A percentile compares a stretch with the other conserved stretches of the same genome.
These are phyloP conservation scores for Geum urbanum DNA, from an alignment of 306 rosid species.

Conservation along the genomic window DNA sequence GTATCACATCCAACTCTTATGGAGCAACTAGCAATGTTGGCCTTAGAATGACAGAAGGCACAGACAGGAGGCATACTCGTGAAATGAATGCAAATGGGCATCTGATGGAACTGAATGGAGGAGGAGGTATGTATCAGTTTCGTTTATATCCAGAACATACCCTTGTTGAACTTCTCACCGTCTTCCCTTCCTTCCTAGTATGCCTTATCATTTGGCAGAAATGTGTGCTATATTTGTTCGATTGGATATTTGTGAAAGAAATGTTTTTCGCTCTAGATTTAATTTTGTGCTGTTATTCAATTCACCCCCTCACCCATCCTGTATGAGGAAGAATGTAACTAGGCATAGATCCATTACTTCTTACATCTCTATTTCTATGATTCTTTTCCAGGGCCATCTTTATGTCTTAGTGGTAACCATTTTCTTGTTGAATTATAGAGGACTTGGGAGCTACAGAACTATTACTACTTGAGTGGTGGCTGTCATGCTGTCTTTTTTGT, in stretches of 20 bases:
- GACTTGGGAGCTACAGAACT: not conserved
- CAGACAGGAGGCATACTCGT: conserved; percentile 45
- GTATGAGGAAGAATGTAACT: not conserved
- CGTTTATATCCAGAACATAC: conserved; percentile 8
- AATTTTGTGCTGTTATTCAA: not conserved
- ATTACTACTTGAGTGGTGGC: not conserved
- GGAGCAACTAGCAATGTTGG: conserved; percentile 43
- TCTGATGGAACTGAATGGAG: conserved; percentile 52
- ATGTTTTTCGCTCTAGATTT: not conserved
- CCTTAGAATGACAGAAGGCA: conserved; percentile 46
- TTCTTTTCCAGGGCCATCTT: not conserved
- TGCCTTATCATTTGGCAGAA: not conserved
- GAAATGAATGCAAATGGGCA: conserved; percentile 47
- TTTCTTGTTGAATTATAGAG: not conserved
- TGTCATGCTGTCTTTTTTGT: not conserved
- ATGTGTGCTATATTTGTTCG: not conserved
- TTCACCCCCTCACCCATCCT: not conserved
- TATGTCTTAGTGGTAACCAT: not conserved
- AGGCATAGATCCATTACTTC: not conserved
- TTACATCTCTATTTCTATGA: not conserved
- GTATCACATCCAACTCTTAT: conserved; percentile 40
- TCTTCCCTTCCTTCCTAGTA: not conserved
- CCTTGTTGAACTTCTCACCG: not conserved
- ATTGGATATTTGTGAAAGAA: not conserved
- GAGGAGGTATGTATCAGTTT: too few relatives aligned